Percentiles rank a stretch among this genome's conserved stretches.
Conservation (phyloP, 768 basidiomycete species). For the Russula abietina region DNA sequence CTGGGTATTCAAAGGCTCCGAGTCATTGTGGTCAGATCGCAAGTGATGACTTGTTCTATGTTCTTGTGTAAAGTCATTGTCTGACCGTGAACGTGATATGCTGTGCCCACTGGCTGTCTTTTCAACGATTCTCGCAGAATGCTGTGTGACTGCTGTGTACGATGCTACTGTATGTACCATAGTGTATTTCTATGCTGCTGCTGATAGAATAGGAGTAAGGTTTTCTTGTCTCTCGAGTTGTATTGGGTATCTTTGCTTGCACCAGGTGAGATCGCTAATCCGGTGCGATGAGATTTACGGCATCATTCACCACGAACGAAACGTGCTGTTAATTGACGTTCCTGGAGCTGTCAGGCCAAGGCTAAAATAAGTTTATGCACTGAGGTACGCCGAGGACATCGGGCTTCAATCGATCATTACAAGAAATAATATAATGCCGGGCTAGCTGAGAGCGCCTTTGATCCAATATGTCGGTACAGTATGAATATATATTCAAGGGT, state of each 20-base stretch:
- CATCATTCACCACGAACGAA: background rate
- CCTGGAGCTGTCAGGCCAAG: too few relatives aligned
- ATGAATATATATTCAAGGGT: too few relatives aligned
- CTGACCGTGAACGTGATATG: background rate
- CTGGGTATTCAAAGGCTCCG: conserved; percentile 54
- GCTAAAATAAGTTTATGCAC: too few relatives aligned
- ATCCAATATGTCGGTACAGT: too few relatives aligned
- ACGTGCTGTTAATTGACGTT: background rate
- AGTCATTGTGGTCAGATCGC: conserved; percentile 22
- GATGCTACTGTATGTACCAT: background rate
- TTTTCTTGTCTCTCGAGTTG: too few relatives aligned
- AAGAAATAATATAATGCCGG: too few relatives aligned
- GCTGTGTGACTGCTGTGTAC: background rate
- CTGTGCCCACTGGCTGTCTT: background rate
- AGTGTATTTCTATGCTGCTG: too few relatives aligned
- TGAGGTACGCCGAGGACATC: too few relatives aligned
- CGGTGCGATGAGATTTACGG: background rate
- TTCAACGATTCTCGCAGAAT: background rate
- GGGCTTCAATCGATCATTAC: too few relatives aligned
- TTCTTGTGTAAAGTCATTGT: background rate
- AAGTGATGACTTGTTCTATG: background rate
- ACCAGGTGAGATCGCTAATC: background rate
- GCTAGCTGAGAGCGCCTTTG: too few relatives aligned
- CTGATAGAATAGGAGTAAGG: background rate
- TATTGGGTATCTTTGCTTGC: background rate